phyloP scores from a whole-genome alignment of 441 rosid species.

The Gossypium gossypioides region DNA sequence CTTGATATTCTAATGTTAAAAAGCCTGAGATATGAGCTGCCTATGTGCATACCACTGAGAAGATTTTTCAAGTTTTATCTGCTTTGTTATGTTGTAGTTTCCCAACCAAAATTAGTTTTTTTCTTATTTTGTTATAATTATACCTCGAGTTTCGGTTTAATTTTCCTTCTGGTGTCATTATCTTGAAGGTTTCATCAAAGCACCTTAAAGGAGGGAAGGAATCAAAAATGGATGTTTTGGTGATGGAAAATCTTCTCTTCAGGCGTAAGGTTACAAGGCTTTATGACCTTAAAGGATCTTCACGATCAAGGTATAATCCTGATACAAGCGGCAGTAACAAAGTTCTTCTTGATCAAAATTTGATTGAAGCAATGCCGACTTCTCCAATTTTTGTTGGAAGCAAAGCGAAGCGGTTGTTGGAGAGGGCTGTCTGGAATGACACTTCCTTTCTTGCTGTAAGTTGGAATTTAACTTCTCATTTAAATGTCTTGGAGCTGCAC shows the following conservation, averaged over 20 bases:
- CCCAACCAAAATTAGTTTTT: neutral
- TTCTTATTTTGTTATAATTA: neutral
- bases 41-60: neutral
- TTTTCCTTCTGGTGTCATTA: constrained; percentile 12
- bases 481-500: neutral
- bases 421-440: constrained; percentile 75
- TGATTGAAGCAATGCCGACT: constrained; percentile 69
- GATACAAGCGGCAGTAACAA: constrained; percentile 56
- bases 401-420: constrained; percentile 59
- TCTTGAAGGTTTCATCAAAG: constrained; percentile 44
- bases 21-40: neutral
- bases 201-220: constrained; percentile 65
- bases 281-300: constrained; percentile 65
- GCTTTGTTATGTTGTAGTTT: constrained; percentile 1
- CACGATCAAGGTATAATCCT: constrained; percentile 67
- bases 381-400: constrained; percentile 73
- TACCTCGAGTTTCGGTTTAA: neutral
- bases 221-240: constrained; percentile 60
- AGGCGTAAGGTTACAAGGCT: constrained; percentile 46
- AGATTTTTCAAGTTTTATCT: constrained; percentile 1
- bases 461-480: constrained; percentile 5
- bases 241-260: constrained; percentile 74
- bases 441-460: constrained; percentile 69
- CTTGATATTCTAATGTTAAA: neutral
- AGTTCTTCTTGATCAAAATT: constrained; percentile 68